These are phyloP conservation scores for Fusarium nisikadoi DNA, from an alignment of 2,329 filamentous ascomycete species.

Conservation along the genomic window DNA sequence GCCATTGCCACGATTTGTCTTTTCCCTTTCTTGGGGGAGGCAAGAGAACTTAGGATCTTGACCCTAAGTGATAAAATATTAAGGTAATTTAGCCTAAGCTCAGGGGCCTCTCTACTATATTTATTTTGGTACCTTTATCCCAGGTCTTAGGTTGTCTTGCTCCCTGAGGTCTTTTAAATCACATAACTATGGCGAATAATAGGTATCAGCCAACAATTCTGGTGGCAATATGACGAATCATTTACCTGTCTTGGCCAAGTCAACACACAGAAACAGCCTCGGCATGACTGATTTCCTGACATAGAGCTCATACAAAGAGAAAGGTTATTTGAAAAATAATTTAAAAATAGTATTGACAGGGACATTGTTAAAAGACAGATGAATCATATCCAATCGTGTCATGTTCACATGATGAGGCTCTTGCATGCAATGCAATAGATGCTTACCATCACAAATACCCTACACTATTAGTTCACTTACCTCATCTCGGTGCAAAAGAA, in stretches of 20 bases:
- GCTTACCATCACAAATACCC: not conserved
- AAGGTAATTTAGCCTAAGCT: too few species aligned
- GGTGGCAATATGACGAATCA: conserved; percentile 16
- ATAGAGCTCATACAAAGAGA: not conserved
- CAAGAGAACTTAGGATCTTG: too few species aligned
- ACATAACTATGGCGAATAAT: not conserved
- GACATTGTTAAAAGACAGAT: too few species aligned
- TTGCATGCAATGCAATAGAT: too few species aligned
- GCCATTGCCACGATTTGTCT: not conserved
- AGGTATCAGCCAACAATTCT: not conserved
- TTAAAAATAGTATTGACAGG: not conserved
- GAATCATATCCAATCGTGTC: not conserved
- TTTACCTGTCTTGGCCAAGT: not conserved
- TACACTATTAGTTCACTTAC: not conserved
- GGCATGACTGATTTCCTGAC: not conserved
- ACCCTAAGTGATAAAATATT: too few species aligned
- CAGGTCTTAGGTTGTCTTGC: too few species aligned
- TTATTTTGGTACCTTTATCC: too few species aligned
- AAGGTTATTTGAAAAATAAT: too few species aligned
- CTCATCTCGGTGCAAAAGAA: not conserved
- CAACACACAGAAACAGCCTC: not conserved
- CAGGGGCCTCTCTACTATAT: too few species aligned
- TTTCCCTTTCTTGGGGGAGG: not conserved
- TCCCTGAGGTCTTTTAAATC: not conserved
- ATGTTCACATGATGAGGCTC: too few species aligned